A percentile compares a stretch with the other conserved stretches of the same genome.
Conservation (phyloP, 495 filamentous ascomycete genomes). For the Chaetomidium leptoderma region DNA sequence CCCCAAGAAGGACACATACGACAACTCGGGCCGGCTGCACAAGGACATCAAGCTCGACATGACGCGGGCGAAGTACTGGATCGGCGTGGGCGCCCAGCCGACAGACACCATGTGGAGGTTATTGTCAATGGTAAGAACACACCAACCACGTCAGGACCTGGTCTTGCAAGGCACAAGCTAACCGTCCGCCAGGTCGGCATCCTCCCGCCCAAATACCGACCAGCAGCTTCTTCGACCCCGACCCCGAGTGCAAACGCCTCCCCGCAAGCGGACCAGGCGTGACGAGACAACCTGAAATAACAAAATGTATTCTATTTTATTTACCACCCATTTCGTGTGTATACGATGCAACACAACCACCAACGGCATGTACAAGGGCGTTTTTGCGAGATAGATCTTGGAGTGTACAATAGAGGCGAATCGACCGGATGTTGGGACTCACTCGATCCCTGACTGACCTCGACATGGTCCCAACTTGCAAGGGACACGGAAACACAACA, state of each 20-base stretch:
- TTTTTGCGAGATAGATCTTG: neutral
- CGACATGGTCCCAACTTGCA: no score
- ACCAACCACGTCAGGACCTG: neutral
- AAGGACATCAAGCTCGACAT: slow-evolving; percentile 90
- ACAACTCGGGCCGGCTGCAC: slow-evolving; percentile 61
- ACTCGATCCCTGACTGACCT: no score
- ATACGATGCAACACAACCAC: neutral
- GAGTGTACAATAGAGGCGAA: slow-evolving; percentile 11
- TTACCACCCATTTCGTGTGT: neutral
- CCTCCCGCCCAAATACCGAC: slow-evolving; percentile 43
- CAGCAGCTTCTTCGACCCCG: neutral
- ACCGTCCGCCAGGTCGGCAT: slow-evolving; percentile 42
- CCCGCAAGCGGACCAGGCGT: neutral
- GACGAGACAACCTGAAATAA: neutral
- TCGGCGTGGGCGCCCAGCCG: slow-evolving; percentile 93
- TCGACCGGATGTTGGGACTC: no score
- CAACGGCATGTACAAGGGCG: slow-evolving; percentile 11
- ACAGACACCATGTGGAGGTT: slow-evolving; percentile 84
- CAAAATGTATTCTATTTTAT: slow-evolving; percentile 1
- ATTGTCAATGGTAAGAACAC: slow-evolving; percentile 68
- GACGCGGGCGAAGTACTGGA: slow-evolving; percentile 83
- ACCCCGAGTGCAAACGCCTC: neutral
- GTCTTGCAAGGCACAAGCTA: neutral
- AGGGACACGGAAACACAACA: no score
- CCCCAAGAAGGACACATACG: slow-evolving; percentile 64